phyloP scores from a whole-genome alignment of 176 grass and related monocot genomes.

The Pontederia crassipes region DNA sequence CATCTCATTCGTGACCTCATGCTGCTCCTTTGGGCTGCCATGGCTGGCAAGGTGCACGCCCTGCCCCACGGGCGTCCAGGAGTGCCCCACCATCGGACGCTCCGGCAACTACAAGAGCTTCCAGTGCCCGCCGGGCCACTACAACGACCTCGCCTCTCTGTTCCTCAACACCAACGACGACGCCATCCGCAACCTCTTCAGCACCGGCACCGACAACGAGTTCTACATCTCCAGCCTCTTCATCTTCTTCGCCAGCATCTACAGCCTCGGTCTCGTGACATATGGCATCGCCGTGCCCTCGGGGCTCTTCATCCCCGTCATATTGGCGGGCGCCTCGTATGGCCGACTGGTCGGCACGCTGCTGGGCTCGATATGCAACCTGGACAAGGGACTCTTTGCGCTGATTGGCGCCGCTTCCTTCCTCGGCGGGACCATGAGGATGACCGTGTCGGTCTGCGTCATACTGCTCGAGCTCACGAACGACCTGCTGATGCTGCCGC shows the following conservation, averaged over 20 bases:
- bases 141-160: constrained; percentile 59
- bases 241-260: constrained; percentile 36
- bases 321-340: constrained; percentile 36
- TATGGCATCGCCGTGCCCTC: constrained; percentile 59
- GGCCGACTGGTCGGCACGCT: constrained; percentile 34
- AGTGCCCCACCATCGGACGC: constrained; percentile 49
- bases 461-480: constrained; percentile 75
- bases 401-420: constrained; percentile 47
- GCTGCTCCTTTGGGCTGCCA: constrained; percentile 42
- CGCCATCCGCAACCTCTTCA: constrained; percentile 68
- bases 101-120: constrained; percentile 69
- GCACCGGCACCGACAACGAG: constrained; percentile 27
- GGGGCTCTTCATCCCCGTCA: constrained; percentile 58
- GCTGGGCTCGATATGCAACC: constrained; percentile 16
- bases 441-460: constrained; percentile 68
- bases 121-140: constrained; percentile 38
- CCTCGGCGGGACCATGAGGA: constrained; percentile 61
- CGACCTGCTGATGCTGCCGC: constrained; percentile 46
- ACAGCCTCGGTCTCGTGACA: constrained; percentile 35
- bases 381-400: constrained; percentile 42
- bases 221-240: constrained; percentile 37
- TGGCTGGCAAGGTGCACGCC: constrained; percentile 39
- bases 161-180: constrained; percentile 74
- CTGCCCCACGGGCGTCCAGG: constrained; percentile 21
- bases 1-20: constrained; percentile 51